A percentile compares a stretch with the other conserved stretches of the same genome.
Evolutionary conservation across 2,329 filamentous ascomycete species (phyloP).

Genomic region (Stemphylium vesicarium): DNA sequence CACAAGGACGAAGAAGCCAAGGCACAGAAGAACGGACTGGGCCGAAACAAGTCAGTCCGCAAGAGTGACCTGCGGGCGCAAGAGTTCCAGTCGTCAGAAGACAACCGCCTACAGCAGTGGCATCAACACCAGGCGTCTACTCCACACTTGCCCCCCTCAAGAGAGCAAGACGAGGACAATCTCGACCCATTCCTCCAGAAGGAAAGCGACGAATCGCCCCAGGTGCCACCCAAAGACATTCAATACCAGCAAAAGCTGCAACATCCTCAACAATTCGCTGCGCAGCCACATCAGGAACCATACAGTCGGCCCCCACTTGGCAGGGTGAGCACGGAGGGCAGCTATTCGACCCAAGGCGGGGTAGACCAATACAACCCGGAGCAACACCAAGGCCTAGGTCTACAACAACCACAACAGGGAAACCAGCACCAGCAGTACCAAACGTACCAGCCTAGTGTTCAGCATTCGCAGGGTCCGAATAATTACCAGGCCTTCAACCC

Average conservation of each 20-base stretch:
- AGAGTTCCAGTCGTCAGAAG: conserved; percentile 36
- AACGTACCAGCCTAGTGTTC: conserved; percentile 36
- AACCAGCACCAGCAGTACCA: conserved; percentile 37
- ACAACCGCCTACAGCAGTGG: conserved; percentile 37
- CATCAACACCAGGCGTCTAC: conserved; percentile 39
- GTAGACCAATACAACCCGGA: conserved; percentile 50
- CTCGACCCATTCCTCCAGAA: conserved; percentile 49
- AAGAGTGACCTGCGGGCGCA: conserved; percentile 41
- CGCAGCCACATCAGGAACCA: conserved; percentile 40
- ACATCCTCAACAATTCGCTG: conserved; percentile 33
- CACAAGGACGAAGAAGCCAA: conserved; percentile 45
- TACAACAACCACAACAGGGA: conserved; percentile 37
- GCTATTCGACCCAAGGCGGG: conserved; percentile 47
- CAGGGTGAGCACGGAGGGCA: conserved; percentile 48
- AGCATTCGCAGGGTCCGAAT: conserved; percentile 29
- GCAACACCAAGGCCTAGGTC: conserved; percentile 37
- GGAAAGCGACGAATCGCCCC: conserved; percentile 35
- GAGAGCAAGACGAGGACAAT: conserved; percentile 48
- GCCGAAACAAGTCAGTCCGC: conserved; percentile 44
- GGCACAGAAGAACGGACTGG: conserved; percentile 40
- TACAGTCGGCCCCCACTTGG: conserved; percentile 47
- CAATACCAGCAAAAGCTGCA: conserved; percentile 36
- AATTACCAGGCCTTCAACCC: conserved; percentile 45
- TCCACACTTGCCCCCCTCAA: conserved; percentile 42
- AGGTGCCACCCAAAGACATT: conserved; percentile 47